Conservation (phyloP, 2,329 filamentous ascomycete species). For the Podosphaera xanthii region DNA sequence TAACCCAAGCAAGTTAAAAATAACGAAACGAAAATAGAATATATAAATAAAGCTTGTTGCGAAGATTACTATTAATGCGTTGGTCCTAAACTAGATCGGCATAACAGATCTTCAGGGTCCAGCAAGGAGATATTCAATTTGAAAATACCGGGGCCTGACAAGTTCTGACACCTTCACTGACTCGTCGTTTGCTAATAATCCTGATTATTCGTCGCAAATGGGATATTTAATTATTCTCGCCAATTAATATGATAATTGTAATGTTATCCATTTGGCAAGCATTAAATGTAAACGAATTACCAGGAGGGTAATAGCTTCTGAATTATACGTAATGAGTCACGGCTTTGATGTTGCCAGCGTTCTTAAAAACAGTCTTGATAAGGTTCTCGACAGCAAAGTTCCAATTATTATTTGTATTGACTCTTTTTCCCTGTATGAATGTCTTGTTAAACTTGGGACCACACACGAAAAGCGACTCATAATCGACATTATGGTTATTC, state of each 20-base stretch:
- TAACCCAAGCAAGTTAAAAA: no score
- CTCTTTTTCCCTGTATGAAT: not conserved
- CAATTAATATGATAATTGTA: not conserved
- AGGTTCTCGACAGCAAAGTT: not conserved
- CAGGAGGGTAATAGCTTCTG: constrained; percentile 1
- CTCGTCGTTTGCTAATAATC: not conserved
- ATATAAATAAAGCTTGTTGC: no score
- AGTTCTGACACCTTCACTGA: no score
- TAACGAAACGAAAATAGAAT: no score
- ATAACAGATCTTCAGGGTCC: no score
- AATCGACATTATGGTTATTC: not conserved
- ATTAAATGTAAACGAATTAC: constrained; percentile 1
- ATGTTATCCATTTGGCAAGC: not conserved
- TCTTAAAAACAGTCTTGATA: constrained; percentile 1
- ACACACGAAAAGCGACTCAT: not conserved
- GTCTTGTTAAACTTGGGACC: not conserved
- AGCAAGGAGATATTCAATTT: no score
- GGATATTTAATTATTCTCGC: not conserved
- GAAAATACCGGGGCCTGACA: no score
- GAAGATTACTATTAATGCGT: no score
- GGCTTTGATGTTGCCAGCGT: not conserved
- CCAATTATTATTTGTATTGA: not conserved
- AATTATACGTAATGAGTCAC: constrained; percentile 1
- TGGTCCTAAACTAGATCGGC: no score
- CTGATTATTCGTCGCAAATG: not conserved